Base-by-base conservation (phyloP, 2,329 filamentous ascomycete genomes). In the Fusarium newnesense region DNA sequence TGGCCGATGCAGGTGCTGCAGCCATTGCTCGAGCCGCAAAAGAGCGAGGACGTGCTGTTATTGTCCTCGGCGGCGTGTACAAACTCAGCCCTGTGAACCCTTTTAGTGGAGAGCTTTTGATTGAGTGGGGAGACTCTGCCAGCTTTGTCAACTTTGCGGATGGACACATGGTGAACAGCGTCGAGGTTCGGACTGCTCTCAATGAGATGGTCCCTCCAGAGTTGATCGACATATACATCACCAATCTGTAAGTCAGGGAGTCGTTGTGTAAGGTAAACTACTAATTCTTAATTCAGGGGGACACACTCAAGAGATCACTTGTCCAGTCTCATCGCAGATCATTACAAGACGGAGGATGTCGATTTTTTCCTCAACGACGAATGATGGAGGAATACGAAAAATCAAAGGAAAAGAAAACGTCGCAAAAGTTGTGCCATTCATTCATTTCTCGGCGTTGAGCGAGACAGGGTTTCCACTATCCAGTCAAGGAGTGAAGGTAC, bases 81-180 rank as follows among this genome's bases (percentile, higher is more conserved):
- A 97, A 97, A 83, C 89, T 99, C 62, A 97, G 94, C 75, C 95
- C 96, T 0, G 91, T 97, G 67, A 96, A 95, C 77, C 93, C 95
- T 2, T 95, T 95, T 77, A 91, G 96, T 77, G 91, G 93, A 60
- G 92, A 94, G 72, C 90, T 91, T 9, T 85, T 97, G 69, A 93
- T 97, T 66, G 96, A 98, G 83, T 94, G 94, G 84, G 96, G 94
- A 21, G 91, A 95, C 80, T 90, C 95, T 3, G 91, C 92, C 60
- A 92, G 89, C 74, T 92, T 94, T 64, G 89, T 96, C 47, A 88
- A 87, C 43, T 97, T 94, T 79, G 89, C 93, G 26, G 92, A 98
- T 71, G 95, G 94, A 10, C 87, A 91, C 43, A 88, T 97, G 76
- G 91, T 97, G 57, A 91, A 94, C 50, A 90, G 91, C 70, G 88